phyloP scores from a whole-genome alignment of 2,329 filamentous ascomycete species.

The Penicillium sp. region DNA sequence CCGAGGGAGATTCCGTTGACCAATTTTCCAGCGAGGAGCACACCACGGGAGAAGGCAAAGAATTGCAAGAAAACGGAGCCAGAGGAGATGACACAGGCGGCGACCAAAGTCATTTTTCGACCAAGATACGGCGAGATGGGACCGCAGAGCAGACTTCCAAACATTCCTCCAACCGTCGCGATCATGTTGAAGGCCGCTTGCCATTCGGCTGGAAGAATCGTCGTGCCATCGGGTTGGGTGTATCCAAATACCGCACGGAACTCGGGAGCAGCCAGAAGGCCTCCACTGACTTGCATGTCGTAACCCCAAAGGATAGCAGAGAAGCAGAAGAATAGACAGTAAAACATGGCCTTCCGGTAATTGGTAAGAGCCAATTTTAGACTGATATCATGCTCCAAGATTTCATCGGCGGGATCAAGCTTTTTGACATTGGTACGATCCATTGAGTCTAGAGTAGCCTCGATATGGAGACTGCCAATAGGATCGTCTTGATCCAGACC shows the following conservation, averaged over 20 bases:
- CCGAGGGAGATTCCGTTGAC: conserved; percentile 11
- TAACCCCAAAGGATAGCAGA: conserved; percentile 12
- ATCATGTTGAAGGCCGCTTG: conserved; percentile 13
- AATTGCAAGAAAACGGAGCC: conserved; percentile 11
- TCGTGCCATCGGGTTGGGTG: conserved; percentile 8
- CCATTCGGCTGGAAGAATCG: conserved; percentile 10
- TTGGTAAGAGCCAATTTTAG: background rate
- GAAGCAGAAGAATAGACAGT: conserved; percentile 13
- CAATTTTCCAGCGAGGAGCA: conserved; percentile 8
- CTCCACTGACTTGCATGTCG: conserved; percentile 11
- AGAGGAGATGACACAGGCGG: conserved; percentile 9
- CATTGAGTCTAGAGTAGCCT: background rate
- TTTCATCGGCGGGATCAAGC: background rate
- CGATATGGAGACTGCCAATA: conserved; percentile 7
- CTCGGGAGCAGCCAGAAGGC: conserved; percentile 8
- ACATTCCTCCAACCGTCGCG: conserved; percentile 9
- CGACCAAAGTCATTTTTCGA: conserved; percentile 1
- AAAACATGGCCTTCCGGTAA: conserved; percentile 5
- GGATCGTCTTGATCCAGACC: conserved; percentile 4
- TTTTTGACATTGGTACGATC: background rate
- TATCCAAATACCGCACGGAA: conserved; percentile 13
- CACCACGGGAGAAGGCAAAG: conserved; percentile 6
- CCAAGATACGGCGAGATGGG: conserved; percentile 4
- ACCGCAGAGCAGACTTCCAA: conserved; percentile 8
- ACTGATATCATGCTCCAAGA: background rate